These are phyloP conservation scores for Starmerella apis DNA, from an alignment of 805 yeast species.

Conservation along the genomic window DNA sequence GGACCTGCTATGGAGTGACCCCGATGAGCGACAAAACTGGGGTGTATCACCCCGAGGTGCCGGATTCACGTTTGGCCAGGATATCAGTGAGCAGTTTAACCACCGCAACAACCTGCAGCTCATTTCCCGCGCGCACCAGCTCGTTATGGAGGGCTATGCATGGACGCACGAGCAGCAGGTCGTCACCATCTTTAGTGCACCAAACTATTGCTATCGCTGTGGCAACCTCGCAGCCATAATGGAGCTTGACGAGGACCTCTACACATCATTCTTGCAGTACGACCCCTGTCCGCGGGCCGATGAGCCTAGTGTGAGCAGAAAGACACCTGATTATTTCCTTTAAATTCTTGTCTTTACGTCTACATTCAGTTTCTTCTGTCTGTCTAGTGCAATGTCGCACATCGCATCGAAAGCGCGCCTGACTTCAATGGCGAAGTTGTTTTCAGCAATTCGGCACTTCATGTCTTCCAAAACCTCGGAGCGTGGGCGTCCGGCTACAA, in stretches of 20 bases:
- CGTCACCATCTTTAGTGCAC: slow-evolving; percentile 89
- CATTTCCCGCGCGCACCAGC: slow-evolving; percentile 92
- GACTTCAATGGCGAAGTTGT: slow-evolving; percentile 48
- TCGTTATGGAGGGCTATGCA: slow-evolving; percentile 93
- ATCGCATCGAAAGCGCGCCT: slow-evolving; percentile 67
- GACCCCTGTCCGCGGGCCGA: slow-evolving; percentile 97
- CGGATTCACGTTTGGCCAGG: slow-evolving; percentile 97
- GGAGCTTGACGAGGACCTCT: slow-evolving; percentile 93
- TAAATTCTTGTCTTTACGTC: slow-evolving; percentile 11
- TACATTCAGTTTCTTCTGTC: slow-evolving; percentile 3
- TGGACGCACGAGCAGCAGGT: slow-evolving; percentile 94
- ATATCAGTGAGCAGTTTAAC: slow-evolving; percentile 88
- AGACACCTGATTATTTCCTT: slow-evolving; percentile 87
- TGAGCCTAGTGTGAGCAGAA: slow-evolving; percentile 93
- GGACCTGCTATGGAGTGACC: slow-evolving; percentile 92
- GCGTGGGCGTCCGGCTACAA: slow-evolving; percentile 75
- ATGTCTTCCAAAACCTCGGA: slow-evolving; percentile 53
- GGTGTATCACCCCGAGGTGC: slow-evolving; percentile 98
- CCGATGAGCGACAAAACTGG: slow-evolving; percentile 97
- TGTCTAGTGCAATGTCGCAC: slow-evolving; percentile 81
- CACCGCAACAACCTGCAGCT: slow-evolving; percentile 80
- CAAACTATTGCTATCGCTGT: slow-evolving; percentile 93
- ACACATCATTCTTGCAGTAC: slow-evolving; percentile 75
- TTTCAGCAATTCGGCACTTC: slow-evolving; percentile 46
- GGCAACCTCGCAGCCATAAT: slow-evolving; percentile 97